Percentiles rank a stretch among this genome's conserved stretches.
phyloP scores from a whole-genome alignment of 257 asterid genomes.

The Gentiana dahurica region DNA sequence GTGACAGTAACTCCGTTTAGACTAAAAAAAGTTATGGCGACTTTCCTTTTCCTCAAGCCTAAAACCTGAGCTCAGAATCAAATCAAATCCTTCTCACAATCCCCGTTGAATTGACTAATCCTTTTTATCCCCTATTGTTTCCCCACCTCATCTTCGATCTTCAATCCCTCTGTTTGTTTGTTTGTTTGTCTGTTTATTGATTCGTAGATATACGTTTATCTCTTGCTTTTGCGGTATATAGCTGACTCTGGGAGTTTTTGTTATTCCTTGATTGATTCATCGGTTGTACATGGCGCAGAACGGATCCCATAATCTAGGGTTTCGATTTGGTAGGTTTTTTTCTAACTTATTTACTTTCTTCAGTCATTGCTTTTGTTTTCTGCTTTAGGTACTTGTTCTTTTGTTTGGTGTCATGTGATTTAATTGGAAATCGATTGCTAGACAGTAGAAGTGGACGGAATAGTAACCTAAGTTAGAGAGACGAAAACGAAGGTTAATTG shows the following conservation, averaged over 20 bases:
- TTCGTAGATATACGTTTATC: background rate
- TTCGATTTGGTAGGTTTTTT: slow-evolving; percentile 11
- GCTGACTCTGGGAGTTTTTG: slow-evolving; percentile 2
- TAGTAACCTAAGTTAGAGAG: too few relatives aligned
- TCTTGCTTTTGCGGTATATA: background rate
- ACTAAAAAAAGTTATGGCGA: background rate
- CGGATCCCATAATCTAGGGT: slow-evolving; percentile 16
- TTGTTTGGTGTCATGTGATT: too few relatives aligned
- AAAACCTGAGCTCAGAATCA: background rate
- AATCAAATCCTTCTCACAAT: too few relatives aligned
- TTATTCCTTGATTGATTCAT: slow-evolving; percentile 2
- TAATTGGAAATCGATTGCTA: too few relatives aligned
- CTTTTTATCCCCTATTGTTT: background rate
- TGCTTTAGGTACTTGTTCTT: too few relatives aligned
- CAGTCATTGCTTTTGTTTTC: too few relatives aligned
- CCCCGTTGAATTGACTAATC: background rate
- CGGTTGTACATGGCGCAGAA: slow-evolving; percentile 12
- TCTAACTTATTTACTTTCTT: too few relatives aligned
- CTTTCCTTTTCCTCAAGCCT: slow-evolving; percentile 1
- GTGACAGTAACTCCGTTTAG: background rate
- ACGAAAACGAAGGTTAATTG: too few relatives aligned
- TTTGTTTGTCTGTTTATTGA: too few relatives aligned
- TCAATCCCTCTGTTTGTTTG: background rate
- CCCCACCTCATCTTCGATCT: background rate
- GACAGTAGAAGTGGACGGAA: too few relatives aligned